Percentiles rank a stretch among this genome's conserved stretches.
Evolutionary conservation across 768 basidiomycete species (phyloP).

Genomic region (Imleria badia): DNA sequence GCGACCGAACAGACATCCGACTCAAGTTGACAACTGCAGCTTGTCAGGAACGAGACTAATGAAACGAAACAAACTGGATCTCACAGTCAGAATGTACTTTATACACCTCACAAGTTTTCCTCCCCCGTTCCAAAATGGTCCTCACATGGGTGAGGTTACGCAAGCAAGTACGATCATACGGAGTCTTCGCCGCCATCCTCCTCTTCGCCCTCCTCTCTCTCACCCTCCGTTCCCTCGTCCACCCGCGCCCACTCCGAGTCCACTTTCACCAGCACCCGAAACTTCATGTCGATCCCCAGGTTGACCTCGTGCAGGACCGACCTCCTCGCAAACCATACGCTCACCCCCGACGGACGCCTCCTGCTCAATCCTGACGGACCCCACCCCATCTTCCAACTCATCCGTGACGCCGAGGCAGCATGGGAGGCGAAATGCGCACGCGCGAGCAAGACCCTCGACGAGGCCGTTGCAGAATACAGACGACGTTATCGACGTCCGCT

Average conservation of each 20-base stretch:
- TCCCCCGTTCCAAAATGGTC: background rate
- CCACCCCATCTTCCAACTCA: conserved; percentile 44
- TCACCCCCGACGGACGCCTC: conserved; percentile 31
- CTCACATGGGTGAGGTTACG: no score
- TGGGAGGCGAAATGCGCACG: conserved; percentile 37
- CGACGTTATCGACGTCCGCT: conserved; percentile 27
- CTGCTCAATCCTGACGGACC: conserved; percentile 34
- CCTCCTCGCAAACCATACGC: conserved; percentile 28
- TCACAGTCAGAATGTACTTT: no score
- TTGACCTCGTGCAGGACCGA: no score
- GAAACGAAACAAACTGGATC: no score
- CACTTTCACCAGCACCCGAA: no score
- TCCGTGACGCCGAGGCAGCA: conserved; percentile 33
- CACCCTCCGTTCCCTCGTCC: background rate
- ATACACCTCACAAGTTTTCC: no score
- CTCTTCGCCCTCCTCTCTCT: background rate
- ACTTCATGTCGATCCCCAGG: no score
- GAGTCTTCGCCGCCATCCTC: background rate
- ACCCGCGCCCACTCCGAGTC: no score
- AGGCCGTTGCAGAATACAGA: conserved; percentile 40
- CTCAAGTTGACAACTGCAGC: no score
- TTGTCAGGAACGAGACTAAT: no score
- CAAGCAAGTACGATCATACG: no score
- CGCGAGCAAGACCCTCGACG: conserved; percentile 37
- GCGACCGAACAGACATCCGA: no score